Evolutionary conservation across 2,329 filamentous ascomycete species (phyloP).

Genomic region (Aspergillus eucalypticola): DNA sequence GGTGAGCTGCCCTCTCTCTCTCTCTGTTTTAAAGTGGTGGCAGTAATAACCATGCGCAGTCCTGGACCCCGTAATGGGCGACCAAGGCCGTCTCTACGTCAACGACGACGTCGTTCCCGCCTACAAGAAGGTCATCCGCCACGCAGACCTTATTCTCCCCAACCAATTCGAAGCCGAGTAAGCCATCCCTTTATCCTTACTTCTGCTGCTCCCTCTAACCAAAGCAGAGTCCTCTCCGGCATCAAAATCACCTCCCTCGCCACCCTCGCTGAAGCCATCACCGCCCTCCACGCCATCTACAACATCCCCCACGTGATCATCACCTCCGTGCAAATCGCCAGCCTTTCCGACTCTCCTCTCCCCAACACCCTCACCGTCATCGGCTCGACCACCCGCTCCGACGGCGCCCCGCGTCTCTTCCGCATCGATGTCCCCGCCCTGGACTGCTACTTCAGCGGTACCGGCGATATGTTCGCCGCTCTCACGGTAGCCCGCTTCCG

Average conservation of each 20-base stretch:
- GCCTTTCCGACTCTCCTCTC: conserved; percentile 45
- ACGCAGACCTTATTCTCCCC: conserved; percentile 88
- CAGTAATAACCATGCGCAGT: conserved; percentile 51
- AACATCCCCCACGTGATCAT: conserved; percentile 85
- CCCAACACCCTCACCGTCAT: conserved; percentile 65
- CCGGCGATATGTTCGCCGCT: conserved; percentile 97
- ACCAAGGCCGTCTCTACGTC: conserved; percentile 89
- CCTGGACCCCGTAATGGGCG: conserved; percentile 96
- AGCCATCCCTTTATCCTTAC: conserved; percentile 29
- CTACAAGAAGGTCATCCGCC: conserved; percentile 75
- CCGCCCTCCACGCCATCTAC: conserved; percentile 73
- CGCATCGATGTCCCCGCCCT: conserved; percentile 82
- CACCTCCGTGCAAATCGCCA: conserved; percentile 76
- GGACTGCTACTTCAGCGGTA: conserved; percentile 93
- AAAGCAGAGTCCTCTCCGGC: conserved; percentile 72
- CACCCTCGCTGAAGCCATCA: conserved; percentile 72
- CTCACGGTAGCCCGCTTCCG: conserved; percentile 84
- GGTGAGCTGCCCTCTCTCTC: conserved; percentile 40
- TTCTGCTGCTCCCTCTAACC: no score
- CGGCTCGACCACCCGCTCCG: conserved; percentile 68
- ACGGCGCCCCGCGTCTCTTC: conserved; percentile 76
- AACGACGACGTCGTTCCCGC: conserved; percentile 87
- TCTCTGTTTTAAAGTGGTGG: background rate
- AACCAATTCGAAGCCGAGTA: conserved; percentile 98
- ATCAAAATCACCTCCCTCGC: conserved; percentile 75